phyloP scores from a whole-genome alignment of 495 filamentous ascomycete species.

The Endocarpon pusillum region DNA sequence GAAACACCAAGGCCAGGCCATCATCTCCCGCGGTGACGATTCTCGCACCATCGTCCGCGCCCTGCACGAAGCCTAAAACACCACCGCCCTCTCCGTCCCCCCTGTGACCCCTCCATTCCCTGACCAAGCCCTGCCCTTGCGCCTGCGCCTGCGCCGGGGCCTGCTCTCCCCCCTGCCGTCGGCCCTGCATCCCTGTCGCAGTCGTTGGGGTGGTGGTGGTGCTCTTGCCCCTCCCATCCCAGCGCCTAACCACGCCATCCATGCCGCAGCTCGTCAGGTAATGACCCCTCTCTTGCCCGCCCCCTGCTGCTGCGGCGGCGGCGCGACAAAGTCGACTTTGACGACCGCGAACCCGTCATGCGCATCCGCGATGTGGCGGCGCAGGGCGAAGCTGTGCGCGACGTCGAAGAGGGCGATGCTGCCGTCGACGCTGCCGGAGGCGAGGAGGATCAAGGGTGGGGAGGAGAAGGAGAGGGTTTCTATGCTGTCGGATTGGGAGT shows the following conservation, averaged over 20 bases:
- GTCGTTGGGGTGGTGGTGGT: constrained; percentile 33
- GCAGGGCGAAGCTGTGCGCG: constrained; percentile 62
- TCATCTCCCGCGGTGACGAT: constrained; percentile 86
- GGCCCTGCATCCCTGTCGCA: no score
- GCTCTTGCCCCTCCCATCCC: constrained; percentile 74
- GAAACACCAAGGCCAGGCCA: constrained; percentile 53
- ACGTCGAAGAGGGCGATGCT: constrained; percentile 79
- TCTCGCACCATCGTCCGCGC: constrained; percentile 27
- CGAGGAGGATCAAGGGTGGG: constrained; percentile 58
- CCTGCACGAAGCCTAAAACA: constrained; percentile 74
- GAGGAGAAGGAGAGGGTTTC: constrained; percentile 77
- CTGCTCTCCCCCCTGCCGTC: no score
- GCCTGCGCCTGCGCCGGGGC: constrained; percentile 19
- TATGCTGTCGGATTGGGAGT: constrained; percentile 59
- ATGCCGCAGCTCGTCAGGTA: constrained; percentile 69
- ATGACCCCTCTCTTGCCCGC: constrained; percentile 24
- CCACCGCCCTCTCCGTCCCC: constrained; percentile 71
- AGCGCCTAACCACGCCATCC: constrained; percentile 72
- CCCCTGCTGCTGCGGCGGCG: constrained; percentile 13
- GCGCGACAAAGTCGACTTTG: constrained; percentile 60
- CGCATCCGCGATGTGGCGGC: constrained; percentile 61
- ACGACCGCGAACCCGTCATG: constrained; percentile 72
- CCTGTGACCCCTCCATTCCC: constrained; percentile 71
- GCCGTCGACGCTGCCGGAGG: constrained; percentile 80
- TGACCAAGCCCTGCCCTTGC: constrained; percentile 46